These are phyloP conservation scores for Raffaelea ambrosiae DNA, from an alignment of 2,329 filamentous ascomycete species.

Conservation along the genomic window DNA sequence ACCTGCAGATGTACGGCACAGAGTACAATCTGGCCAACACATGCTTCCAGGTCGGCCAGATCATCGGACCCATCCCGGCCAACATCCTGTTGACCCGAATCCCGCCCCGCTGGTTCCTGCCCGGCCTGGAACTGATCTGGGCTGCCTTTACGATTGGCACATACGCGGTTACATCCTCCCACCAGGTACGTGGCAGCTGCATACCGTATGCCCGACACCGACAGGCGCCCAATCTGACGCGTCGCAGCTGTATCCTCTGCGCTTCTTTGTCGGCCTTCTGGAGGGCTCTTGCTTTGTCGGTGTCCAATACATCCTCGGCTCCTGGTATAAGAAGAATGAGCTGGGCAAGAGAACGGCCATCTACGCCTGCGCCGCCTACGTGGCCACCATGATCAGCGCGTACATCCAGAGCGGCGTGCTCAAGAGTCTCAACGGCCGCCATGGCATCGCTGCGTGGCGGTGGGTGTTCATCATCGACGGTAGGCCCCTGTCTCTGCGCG, in stretches of 20 bases:
- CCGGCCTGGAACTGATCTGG: constrained; percentile 11
- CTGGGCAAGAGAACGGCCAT: constrained; percentile 55
- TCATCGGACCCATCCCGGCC: constrained; percentile 15
- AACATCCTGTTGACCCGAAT: constrained; percentile 13
- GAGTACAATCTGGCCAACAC: constrained; percentile 30
- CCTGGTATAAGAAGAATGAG: constrained; percentile 53
- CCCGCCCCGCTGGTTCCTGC: constrained; percentile 11
- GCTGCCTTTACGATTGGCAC: constrained; percentile 14
- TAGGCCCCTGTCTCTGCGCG: constrained; percentile 26
- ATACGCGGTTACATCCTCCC: constrained; percentile 9
- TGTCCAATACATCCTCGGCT: constrained; percentile 35
- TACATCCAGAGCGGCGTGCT: constrained; percentile 32
- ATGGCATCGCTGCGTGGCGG: constrained; percentile 42
- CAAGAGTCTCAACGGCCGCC: constrained; percentile 26
- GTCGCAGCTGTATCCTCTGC: constrained; percentile 38
- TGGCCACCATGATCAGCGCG: constrained; percentile 27
- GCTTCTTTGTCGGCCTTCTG: constrained; percentile 45
- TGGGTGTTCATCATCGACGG: constrained; percentile 43
- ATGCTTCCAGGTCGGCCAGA: constrained; percentile 16
- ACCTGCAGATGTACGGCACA: constrained; percentile 31
- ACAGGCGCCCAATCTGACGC: no score
- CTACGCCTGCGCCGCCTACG: constrained; percentile 51
- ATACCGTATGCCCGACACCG: no score
- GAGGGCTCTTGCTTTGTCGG: constrained; percentile 47
- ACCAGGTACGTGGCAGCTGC: no score